Conservation (phyloP, 1,284 basidiomycete genomes). For the Tylopilus orsonianus region DNA sequence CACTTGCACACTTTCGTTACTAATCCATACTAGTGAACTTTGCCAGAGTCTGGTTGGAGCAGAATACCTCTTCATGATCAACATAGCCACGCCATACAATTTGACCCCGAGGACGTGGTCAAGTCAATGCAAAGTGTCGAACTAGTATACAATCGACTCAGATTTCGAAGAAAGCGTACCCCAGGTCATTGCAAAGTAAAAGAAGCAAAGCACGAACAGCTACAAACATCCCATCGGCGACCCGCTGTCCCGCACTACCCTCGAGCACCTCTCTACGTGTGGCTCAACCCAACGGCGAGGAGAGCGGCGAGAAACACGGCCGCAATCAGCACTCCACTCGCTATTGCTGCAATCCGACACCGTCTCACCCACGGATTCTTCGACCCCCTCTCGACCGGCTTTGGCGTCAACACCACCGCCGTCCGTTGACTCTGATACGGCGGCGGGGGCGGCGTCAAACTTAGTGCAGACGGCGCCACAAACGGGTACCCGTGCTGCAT, state of each 20-base stretch:
- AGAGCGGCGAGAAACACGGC: slow-evolving; percentile 40
- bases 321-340: slow-evolving; percentile 41
- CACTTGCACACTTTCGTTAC: too few relatives aligned
- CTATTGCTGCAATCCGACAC: slow-evolving; percentile 46
- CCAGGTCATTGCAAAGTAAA: not conserved
- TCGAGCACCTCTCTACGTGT: not conserved
- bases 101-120: too few relatives aligned
- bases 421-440: slow-evolving; percentile 21
- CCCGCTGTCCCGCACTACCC: not conserved
- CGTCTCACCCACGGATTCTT: slow-evolving; percentile 44
- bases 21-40: too few relatives aligned
- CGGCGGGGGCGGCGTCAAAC: slow-evolving; percentile 24
- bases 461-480: slow-evolving; percentile 32
- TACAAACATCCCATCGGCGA: not conserved
- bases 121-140: slow-evolving; percentile 7
- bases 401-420: slow-evolving; percentile 16
- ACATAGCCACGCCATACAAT: not conserved
- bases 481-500: slow-evolving; percentile 33
- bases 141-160: slow-evolving; percentile 4
- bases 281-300: slow-evolving; percentile 29
- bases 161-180: not conserved
- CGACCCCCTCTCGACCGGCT: slow-evolving; percentile 15
- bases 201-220: not conserved
- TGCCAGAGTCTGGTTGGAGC: too few relatives aligned
- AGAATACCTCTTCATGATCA: not conserved